Percentiles rank a stretch among this genome's conserved stretches.
Evolutionary conservation across 2,329 filamentous ascomycete species (phyloP).

Genomic region (Metarhizium anisopliae): DNA sequence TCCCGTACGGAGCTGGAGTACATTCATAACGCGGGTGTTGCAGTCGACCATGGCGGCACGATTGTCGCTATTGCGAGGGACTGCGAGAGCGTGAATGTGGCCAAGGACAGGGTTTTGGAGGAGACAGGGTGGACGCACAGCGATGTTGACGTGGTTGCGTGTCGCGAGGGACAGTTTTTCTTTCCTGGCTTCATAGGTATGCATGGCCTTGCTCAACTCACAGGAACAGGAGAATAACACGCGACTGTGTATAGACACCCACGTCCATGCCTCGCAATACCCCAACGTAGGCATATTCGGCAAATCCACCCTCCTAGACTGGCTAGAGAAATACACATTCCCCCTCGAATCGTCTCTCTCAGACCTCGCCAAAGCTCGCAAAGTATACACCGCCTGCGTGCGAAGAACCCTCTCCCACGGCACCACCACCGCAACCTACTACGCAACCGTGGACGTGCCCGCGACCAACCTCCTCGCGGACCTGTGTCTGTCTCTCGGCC

Average conservation of each 20-base stretch:
- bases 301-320: constrained; percentile 84
- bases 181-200: constrained; percentile 75
- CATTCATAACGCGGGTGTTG: constrained; percentile 40
- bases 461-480: constrained; percentile 88
- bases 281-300: constrained; percentile 92
- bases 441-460: constrained; percentile 76
- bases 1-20: constrained; percentile 39
- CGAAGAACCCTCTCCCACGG: constrained; percentile 76
- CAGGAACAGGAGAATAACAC: not conserved
- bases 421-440: constrained; percentile 93
- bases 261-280: constrained; percentile 92
- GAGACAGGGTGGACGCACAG: constrained; percentile 34
- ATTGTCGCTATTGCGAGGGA: constrained; percentile 39
- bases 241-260: constrained; percentile 58
- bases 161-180: constrained; percentile 56
- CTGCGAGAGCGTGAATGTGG: constrained; percentile 20
- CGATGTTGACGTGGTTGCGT: constrained; percentile 27
- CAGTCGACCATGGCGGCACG: constrained; percentile 38
- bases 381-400: constrained; percentile 71
- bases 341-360: constrained; percentile 75
- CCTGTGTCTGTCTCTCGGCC: constrained; percentile 69
- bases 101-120: constrained; percentile 25
- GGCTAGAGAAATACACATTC: constrained; percentile 92
- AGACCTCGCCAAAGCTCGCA: constrained; percentile 50
- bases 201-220: constrained; percentile 12